Evolutionary conservation across 1,284 basidiomycete species (phyloP).

Genomic region (Cronartium quercuum): DNA sequence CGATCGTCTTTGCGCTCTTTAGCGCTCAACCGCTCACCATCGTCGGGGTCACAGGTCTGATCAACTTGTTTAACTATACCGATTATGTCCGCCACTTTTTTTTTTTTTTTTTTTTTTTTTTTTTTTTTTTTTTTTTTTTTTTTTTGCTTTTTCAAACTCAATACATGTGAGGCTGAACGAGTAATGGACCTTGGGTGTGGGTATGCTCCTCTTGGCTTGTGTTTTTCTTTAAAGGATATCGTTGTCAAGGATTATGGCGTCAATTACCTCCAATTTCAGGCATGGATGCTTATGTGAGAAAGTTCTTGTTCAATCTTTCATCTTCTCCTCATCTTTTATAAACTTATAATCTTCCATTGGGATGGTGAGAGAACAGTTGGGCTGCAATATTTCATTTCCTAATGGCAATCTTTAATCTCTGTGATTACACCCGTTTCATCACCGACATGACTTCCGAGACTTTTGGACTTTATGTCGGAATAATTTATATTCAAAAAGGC

Average conservation of each 20-base stretch:
- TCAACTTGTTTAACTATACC: constrained; percentile 45
- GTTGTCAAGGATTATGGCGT: constrained; percentile 21
- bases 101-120: neutral
- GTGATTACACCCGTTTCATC: constrained; percentile 59
- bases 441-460: constrained; percentile 87
- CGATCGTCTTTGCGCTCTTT: constrained; percentile 82
- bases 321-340: neutral
- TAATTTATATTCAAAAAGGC: constrained; percentile 52
- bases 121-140: neutral
- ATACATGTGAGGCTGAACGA: neutral
- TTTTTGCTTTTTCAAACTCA: neutral
- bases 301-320: neutral
- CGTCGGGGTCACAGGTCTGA: constrained; percentile 79
- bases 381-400: constrained; percentile 86
- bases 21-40: constrained; percentile 87
- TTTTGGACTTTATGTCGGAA: constrained; percentile 76
- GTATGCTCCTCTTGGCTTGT: neutral
- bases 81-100: constrained; percentile 17
- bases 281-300: constrained; percentile 38
- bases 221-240: constrained; percentile 23
- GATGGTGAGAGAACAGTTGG: constrained; percentile 60
- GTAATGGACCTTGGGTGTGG: neutral
- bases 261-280: constrained; percentile 36
- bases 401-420: constrained; percentile 68
- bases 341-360: constrained; percentile 85